Evolutionary conservation across 1,284 basidiomycete genomes (phyloP).

Genomic region (Xanthoconium separans): DNA sequence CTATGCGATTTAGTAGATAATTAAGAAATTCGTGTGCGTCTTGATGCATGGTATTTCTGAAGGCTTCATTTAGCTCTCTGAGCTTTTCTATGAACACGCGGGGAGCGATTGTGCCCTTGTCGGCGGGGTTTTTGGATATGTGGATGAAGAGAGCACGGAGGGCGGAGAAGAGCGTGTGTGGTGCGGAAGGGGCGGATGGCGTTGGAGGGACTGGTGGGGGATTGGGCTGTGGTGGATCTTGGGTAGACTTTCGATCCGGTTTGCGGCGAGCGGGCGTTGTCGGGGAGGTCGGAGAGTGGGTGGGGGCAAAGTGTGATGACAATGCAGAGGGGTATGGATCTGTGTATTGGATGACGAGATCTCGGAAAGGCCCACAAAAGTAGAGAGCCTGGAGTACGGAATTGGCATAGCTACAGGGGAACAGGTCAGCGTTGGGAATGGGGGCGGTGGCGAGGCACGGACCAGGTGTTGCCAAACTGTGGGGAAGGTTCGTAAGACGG

Average conservation of each 20-base stretch:
- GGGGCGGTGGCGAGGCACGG: conserved; percentile 24
- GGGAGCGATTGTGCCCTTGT: conserved; percentile 85
- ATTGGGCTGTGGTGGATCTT: conserved; percentile 24
- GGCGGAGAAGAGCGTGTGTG: conserved; percentile 83
- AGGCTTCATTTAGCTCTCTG: conserved; percentile 84
- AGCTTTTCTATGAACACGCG: conserved; percentile 89
- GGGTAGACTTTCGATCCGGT: conserved; percentile 47
- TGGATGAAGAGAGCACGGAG: conserved; percentile 87
- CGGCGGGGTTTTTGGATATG: conserved; percentile 71
- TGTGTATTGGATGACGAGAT: conserved; percentile 65
- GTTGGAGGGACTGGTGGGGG: conserved; percentile 25
- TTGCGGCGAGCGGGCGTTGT: conserved; percentile 41
- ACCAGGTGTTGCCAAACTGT: conserved; percentile 87
- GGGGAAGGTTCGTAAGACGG: conserved; percentile 8
- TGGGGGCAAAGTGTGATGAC: conserved; percentile 14
- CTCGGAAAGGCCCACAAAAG: conserved; percentile 79
- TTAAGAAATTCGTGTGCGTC: conserved; percentile 98
- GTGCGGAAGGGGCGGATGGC: conserved; percentile 53
- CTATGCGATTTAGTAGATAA: conserved; percentile 89
- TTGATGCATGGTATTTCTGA: conserved; percentile 86
- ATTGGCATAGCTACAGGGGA: conserved; percentile 84
- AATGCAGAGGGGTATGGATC: conserved; percentile 38
- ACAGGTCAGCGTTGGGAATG: conserved; percentile 9
- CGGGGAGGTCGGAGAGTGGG: conserved; percentile 26
- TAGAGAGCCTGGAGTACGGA: conserved; percentile 97